A percentile compares a stretch with the other conserved stretches of the same genome.
Conservation (phyloP, 78 protist genomes). For the Diacronema lutheri region DNA sequence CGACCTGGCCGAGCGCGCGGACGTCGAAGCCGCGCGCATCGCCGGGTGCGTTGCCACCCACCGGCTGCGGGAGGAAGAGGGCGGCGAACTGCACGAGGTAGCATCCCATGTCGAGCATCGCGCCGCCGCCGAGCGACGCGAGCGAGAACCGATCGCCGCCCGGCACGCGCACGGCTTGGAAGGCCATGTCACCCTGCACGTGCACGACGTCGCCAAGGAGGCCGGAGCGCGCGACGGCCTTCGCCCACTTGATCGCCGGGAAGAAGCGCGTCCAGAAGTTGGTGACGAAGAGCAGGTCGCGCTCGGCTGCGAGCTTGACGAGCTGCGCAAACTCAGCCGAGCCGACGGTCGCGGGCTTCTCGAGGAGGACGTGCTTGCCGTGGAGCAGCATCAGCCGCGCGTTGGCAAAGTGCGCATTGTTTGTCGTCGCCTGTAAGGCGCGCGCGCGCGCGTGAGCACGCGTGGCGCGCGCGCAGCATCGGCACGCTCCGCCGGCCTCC, state of each 20-base stretch:
- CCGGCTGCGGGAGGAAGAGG: neutral
- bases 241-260: neutral
- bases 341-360: neutral
- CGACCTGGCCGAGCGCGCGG: neutral
- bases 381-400: neutral
- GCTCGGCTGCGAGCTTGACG: too few species aligned
- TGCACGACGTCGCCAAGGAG: neutral
- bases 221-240: neutral
- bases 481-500: too few species aligned
- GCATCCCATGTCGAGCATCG: conserved; percentile 1
- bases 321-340: too few species aligned
- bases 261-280: conserved; percentile 1
- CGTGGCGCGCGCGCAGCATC: too few species aligned
- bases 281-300: neutral
- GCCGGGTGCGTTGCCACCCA: neutral
- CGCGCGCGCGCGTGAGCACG: too few species aligned
- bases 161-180: neutral
- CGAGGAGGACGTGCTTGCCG: conserved; percentile 8
- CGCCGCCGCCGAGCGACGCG: neutral
- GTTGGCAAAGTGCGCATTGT: neutral
- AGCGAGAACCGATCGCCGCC: neutral
- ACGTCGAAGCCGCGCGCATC: neutral
- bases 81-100: neutral
- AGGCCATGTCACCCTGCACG: neutral
- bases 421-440: too few species aligned